These are phyloP conservation scores for Calonectria montana DNA, from an alignment of 2,329 filamentous ascomycete genomes.

Conservation along the genomic window DNA sequence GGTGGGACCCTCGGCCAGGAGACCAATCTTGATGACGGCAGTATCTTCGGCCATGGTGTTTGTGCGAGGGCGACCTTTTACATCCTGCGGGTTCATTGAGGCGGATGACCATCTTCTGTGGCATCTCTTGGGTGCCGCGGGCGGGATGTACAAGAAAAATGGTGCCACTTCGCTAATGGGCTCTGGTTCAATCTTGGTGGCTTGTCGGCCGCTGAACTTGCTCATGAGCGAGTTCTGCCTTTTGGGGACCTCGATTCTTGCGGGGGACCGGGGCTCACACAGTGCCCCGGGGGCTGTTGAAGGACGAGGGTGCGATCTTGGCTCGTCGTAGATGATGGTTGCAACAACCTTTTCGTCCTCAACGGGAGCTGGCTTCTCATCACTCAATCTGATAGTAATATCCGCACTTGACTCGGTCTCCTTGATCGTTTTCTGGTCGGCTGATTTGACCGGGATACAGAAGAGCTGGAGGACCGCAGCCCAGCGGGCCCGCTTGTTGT, in stretches of 20 bases:
- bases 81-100: not conserved
- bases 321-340: not conserved
- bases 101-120: not conserved
- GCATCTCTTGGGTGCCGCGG: not conserved
- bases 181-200: not conserved
- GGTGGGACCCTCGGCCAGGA: not conserved
- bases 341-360: not conserved
- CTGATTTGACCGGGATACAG: not conserved
- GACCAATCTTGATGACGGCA: not conserved
- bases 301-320: not conserved
- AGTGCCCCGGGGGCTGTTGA: not conserved
- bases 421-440: not conserved
- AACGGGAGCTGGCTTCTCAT: not conserved
- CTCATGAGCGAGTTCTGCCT: not conserved
- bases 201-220: not conserved
- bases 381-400: not conserved
- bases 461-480: not conserved
- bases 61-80: not conserved
- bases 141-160: not conserved
- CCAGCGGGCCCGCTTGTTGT: not conserved
- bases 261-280: not conserved
- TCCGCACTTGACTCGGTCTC: not conserved
- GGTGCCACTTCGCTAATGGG: not conserved
- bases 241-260: not conserved
- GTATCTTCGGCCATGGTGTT: not conserved